Base-by-base conservation (phyloP, 495 filamentous ascomycete species). In the Mycothermus thermophilus region DNA sequence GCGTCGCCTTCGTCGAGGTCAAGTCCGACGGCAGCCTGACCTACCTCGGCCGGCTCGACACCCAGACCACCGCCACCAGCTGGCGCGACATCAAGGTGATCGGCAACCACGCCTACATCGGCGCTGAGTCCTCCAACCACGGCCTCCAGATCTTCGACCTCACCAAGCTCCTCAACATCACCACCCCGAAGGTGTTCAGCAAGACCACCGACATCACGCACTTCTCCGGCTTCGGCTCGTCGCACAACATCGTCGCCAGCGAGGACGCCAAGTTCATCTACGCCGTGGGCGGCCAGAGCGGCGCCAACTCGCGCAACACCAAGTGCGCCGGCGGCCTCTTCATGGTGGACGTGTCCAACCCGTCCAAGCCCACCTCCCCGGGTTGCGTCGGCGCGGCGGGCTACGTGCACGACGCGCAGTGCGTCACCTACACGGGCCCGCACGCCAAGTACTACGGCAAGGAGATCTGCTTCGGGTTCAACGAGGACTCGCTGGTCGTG, bases 391-490 rank as follows among this genome's bases (percentile, higher is more conserved):
- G 57, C 10, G 47, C 53, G 12, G 72, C 73, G 48, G 72, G 71
- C 38, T 75, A 75, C 43, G 69, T 74, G 15, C 72, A 75, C 42
- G 72, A 75, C 42, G 70, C 72, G 0, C 72, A 76, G 43, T 75
- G 72, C 41, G 46, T 77, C 14, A 47, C 66, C 35, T 77, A 75
- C 58, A 59, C 57, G 18, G 73, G 72, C 4, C 73, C 73, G 10
- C 62, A 69, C 46, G 54, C 51, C 33, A 58, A 59, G 40, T 76
- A 68, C 50, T 30, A 48, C 2, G 69, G 66, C 21, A 54, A 52
- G n/a, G 69, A 76, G 42, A 65, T 76, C 50, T 76, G 73, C 58
- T 76, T 70, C 48, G 63, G 60, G 22, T 77, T 68, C 51, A 75
- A 76, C 54, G 62, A 65, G 48, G 58, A 63, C 40, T 60, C 55